Conservation (phyloP, 495 filamentous ascomycete species). For the Neurospora sp. region DNA sequence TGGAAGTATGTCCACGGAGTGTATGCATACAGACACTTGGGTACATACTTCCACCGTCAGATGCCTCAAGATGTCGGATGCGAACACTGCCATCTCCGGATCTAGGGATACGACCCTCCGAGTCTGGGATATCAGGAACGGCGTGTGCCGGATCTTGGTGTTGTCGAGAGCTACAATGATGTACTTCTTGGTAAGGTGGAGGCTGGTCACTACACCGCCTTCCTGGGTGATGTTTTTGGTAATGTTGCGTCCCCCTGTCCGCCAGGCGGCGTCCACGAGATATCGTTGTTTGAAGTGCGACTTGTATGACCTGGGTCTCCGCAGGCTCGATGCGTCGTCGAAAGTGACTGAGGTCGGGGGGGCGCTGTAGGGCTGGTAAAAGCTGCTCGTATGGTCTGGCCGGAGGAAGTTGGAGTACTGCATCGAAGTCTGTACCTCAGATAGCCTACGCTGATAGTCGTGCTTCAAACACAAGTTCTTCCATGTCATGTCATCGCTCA, state of each 20-base stretch:
- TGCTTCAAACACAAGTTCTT: conserved; percentile 92
- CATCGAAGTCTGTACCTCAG: conserved; percentile 29
- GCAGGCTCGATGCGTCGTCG: conserved; percentile 23
- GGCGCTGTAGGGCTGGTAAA: background rate
- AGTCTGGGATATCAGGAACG: too few species aligned
- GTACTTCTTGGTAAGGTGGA: conserved; percentile 90
- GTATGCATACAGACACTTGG: conserved; percentile 63
- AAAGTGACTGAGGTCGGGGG: conserved; percentile 24
- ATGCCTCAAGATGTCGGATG: too few species aligned
- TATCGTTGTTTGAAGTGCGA: conserved; percentile 97
- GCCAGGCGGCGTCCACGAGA: conserved; percentile 94
- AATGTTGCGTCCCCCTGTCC: conserved; percentile 70
- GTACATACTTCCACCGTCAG: too few species aligned
- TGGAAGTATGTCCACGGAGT: conserved; percentile 88
- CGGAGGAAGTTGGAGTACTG: conserved; percentile 13
- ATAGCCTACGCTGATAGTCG: conserved; percentile 58
- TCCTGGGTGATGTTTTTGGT: conserved; percentile 84
- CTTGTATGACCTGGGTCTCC: conserved; percentile 60
- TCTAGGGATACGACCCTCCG: too few species aligned
- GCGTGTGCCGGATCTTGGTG: conserved; percentile 93
- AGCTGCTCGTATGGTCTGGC: conserved; percentile 7
- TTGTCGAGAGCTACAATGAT: conserved; percentile 97
- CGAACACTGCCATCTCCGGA: too few species aligned
- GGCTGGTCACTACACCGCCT: conserved; percentile 89
- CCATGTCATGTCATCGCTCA: conserved; percentile 96